Percentiles rank a stretch among this genome's conserved stretches.
These are phyloP conservation scores for Colletotrichum sp. DNA, from an alignment of 2,329 filamentous ascomycete species.

Conservation along the genomic window DNA sequence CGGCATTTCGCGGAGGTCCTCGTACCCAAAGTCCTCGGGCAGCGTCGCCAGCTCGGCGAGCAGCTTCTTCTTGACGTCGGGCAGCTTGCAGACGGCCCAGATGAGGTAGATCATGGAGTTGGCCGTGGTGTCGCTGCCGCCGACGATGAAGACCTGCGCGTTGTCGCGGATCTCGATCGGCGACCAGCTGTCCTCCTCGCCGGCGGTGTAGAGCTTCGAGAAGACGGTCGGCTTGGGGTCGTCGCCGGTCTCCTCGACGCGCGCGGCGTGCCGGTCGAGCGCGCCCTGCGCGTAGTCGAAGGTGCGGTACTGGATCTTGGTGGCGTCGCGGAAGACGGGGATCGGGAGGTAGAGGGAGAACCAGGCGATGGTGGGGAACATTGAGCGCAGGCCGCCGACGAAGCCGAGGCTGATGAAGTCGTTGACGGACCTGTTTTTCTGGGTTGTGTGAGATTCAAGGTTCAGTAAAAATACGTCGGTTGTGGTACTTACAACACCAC, in stretches of 20 bases:
- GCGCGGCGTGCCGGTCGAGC: slow-evolving; percentile 5
- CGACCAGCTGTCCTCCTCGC: not conserved
- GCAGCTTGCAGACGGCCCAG: slow-evolving; percentile 40
- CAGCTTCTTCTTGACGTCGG: slow-evolving; percentile 33
- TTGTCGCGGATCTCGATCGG: slow-evolving; percentile 16
- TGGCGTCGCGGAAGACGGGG: slow-evolving; percentile 5
- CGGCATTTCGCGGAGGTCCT: slow-evolving; percentile 39
- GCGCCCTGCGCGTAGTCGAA: slow-evolving; percentile 10
- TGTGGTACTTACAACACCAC: slow-evolving; percentile 32
- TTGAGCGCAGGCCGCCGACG: slow-evolving; percentile 5
- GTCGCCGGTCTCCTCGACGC: not conserved
- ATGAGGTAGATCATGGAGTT: slow-evolving; percentile 53
- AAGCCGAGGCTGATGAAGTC: slow-evolving; percentile 14
- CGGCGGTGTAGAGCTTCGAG: slow-evolving; percentile 10
- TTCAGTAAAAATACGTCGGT: accelerated
- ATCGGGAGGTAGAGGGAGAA: slow-evolving; percentile 6
- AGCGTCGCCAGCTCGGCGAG: slow-evolving; percentile 34
- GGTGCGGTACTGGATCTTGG: not conserved
- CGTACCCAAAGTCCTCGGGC: slow-evolving; percentile 29
- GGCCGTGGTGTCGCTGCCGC: slow-evolving; percentile 58
- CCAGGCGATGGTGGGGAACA: not conserved
- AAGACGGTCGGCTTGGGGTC: slow-evolving; percentile 7
- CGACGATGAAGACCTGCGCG: slow-evolving; percentile 45
- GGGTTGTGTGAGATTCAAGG: not conserved
- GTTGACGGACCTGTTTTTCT: slow-evolving; percentile 12